Base-by-base conservation (phyloP, 768 basidiomycete species). In the Mycena vitilis region DNA sequence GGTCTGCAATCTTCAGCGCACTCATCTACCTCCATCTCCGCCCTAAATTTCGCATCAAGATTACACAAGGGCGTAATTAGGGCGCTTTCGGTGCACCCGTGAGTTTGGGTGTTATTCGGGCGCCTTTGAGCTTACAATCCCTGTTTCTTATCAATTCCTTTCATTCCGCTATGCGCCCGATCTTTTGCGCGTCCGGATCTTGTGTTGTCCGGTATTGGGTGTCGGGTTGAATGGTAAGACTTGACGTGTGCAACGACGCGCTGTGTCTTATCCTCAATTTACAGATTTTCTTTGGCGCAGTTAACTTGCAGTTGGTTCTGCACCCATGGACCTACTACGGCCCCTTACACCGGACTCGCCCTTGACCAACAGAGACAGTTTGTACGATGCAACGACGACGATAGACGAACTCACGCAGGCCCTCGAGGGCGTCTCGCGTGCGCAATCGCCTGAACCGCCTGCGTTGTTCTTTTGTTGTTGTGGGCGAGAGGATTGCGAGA, bases 351-450 rank as follows among this genome's bases (percentile, higher is more conserved):
- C 86, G 48, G 83, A 84, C 73, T 86, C 89, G 11, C 81, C 84
- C n/a, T 70, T 86, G 66, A 77, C 84, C 12, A 86, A 75, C 54
- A 59, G 70, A 4, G 70, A 71, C 75, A 88, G 84, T 71, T 80
- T 88, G 42, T 78, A 87, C 77, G 81, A 84, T 74, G 84, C 86
- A 22, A 85, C 85, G 5, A 85, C 79, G 68, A 92, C 90, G 58
- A 89, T 95, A 77, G 91, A 95, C 81, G 91, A 95, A 78, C 83
- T 95, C 53, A 95, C 93, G 0, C 79, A 86, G 48, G 92, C 92
- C 5, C 77, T 95, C 68, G 82, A 88, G 59, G 88, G 89, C 76
- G 90, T 92, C 78, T 92, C 94, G 37, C 86, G 89, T 45, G 82
- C 88, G 22, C 86, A 89, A 1, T 92, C 93, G n/a, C 93, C 92